phyloP scores from a whole-genome alignment of 2,329 filamentous ascomycete species.

The Aspergillus puulaauensis region DNA sequence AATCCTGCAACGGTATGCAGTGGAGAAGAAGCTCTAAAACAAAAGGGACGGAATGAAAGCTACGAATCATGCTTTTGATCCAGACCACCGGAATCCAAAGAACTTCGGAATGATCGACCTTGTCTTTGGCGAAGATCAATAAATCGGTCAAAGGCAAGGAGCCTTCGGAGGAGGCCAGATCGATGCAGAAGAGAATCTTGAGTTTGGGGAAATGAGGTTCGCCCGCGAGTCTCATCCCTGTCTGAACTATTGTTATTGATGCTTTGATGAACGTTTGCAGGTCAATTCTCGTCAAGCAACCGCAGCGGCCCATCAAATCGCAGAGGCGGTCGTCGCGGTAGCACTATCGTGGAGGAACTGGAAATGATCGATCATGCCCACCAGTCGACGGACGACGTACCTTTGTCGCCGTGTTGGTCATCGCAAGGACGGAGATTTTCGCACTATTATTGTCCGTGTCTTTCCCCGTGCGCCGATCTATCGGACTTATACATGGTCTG shows the following conservation, averaged over 20 bases:
- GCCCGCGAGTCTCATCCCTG: background rate
- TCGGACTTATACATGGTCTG: slow-evolving; percentile 9
- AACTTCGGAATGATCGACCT: slow-evolving; percentile 2
- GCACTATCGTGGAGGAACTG: slow-evolving; percentile 7
- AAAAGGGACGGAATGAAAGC: slow-evolving; percentile 5
- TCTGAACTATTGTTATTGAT: background rate
- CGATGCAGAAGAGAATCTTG: slow-evolving; percentile 14
- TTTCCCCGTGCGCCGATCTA: slow-evolving; percentile 19
- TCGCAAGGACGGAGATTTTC: slow-evolving; percentile 16
- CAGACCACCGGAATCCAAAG: slow-evolving; percentile 2
- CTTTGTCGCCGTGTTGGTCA: background rate
- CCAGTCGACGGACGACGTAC: slow-evolving; percentile 1
- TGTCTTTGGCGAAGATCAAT: slow-evolving; percentile 4
- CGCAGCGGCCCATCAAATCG: background rate
- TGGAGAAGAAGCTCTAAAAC: slow-evolving; percentile 8
- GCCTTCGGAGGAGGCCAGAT: slow-evolving; percentile 7
- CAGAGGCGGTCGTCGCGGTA: background rate
- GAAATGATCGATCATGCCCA: slow-evolving; percentile 20
- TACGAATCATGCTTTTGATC: slow-evolving; percentile 1
- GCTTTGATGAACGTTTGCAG: background rate
- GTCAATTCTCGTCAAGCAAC: no score
- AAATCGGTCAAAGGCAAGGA: slow-evolving; percentile 1
- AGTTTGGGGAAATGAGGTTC: background rate
- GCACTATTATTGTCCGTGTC: slow-evolving; percentile 13
- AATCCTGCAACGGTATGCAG: slow-evolving; percentile 28